Evolutionary conservation across 371 early-diverging fungal genomes (phyloP).

Genomic region (Fennellomyces sp.): DNA sequence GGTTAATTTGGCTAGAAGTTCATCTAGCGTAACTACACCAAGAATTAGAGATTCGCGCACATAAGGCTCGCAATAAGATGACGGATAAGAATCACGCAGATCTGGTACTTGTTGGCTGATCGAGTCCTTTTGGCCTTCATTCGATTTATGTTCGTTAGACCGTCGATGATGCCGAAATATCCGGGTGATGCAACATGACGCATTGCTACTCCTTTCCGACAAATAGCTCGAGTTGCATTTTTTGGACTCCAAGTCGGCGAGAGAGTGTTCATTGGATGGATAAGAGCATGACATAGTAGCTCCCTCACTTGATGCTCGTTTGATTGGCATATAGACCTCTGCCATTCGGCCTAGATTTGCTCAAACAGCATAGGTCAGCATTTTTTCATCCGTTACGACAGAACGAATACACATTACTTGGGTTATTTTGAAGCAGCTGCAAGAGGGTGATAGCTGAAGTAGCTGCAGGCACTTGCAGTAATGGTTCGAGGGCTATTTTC

Average conservation of each 20-base stretch:
- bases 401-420: conserved; percentile 11
- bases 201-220: neutral
- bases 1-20: neutral
- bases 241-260: neutral
- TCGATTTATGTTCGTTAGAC: neutral
- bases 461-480: conserved; percentile 37
- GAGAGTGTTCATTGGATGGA: neutral
- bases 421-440: conserved; percentile 5
- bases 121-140: neutral
- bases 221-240: neutral
- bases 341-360: conserved; percentile 4
- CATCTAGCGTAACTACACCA: neutral
- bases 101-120: neutral
- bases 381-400: neutral
- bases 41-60: neutral
- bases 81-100: neutral
- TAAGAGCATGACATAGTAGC: neutral
- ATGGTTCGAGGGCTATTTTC: conserved; percentile 50
- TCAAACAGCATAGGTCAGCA: neutral
- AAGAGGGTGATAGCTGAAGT: neutral
- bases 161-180: neutral
- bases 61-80: neutral
- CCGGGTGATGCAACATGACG: neutral
- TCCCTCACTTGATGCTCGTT: neutral
- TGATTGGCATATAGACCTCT: neutral